phyloP scores from a whole-genome alignment of 2,329 filamentous ascomycete species.

The Parastagonospora avenae region DNA sequence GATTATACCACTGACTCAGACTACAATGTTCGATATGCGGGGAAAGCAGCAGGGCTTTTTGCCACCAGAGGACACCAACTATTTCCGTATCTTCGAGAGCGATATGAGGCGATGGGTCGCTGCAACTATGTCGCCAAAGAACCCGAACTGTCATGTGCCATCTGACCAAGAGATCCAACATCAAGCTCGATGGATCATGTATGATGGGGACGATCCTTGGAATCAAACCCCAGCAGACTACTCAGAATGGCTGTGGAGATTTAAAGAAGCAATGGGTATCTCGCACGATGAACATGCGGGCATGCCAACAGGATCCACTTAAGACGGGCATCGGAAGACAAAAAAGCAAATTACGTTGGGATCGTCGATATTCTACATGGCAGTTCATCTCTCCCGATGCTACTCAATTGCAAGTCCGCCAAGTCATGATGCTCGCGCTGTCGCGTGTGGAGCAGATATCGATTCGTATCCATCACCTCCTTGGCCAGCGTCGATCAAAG shows the following conservation, averaged over 20 bases:
- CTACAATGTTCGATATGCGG: constrained; percentile 5
- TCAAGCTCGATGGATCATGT: constrained; percentile 41
- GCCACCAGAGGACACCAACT: constrained; percentile 20
- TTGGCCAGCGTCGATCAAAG: no score
- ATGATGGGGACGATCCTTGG: constrained; percentile 41
- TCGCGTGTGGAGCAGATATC: no score
- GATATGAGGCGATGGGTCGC: constrained; percentile 31
- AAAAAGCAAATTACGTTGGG: background rate
- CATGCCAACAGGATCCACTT: background rate
- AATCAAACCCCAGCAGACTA: constrained; percentile 47
- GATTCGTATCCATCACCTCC: no score
- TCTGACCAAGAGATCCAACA: constrained; percentile 43
- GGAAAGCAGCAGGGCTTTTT: constrained; percentile 5
- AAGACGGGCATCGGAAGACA: background rate
- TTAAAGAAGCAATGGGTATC: constrained; percentile 34
- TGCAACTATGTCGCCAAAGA: constrained; percentile 28
- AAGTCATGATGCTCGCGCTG: no score
- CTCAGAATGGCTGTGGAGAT: constrained; percentile 35
- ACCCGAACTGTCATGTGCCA: constrained; percentile 23
- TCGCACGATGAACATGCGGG: background rate
- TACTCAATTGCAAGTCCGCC: no score
- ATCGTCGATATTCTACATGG: no score
- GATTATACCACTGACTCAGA: background rate
- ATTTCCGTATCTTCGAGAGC: constrained; percentile 21
- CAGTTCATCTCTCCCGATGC: no score